phyloP scores from a whole-genome alignment of 1,284 basidiomycete species.

The Irpex sp. region DNA sequence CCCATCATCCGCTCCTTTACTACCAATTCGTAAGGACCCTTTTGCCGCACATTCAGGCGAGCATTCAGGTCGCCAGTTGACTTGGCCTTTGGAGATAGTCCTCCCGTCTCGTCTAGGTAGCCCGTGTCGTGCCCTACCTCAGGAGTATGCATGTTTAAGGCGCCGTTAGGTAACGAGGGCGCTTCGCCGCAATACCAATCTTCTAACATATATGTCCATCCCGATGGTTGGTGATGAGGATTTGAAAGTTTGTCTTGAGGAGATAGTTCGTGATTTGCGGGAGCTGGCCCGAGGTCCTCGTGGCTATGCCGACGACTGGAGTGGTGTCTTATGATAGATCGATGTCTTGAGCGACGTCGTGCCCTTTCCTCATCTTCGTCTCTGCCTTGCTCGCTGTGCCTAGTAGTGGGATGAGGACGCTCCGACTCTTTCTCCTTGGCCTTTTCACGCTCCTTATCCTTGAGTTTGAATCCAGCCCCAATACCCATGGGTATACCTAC shows the following conservation, averaged over 20 bases:
- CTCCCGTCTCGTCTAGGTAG: slow-evolving; percentile 6
- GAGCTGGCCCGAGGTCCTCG: slow-evolving; percentile 5
- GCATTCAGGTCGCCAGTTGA: slow-evolving; percentile 17
- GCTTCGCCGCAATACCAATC: slow-evolving; percentile 63
- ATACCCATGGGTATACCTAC: slow-evolving; percentile 72
- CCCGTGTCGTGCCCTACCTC: neutral
- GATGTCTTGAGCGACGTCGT: slow-evolving; percentile 7
- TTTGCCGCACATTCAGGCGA: slow-evolving; percentile 33
- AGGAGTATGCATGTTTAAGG: neutral
- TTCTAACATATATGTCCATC: slow-evolving; percentile 74
- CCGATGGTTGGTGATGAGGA: slow-evolving; percentile 30
- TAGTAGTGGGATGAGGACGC: neutral
- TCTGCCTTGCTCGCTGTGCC: slow-evolving; percentile 9
- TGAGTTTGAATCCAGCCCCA: slow-evolving; percentile 70
- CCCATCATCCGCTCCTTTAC: slow-evolving; percentile 89
- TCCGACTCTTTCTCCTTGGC: slow-evolving; percentile 11
- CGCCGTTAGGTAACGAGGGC: slow-evolving; percentile 20
- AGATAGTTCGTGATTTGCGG: neutral
- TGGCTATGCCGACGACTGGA: slow-evolving; percentile 8
- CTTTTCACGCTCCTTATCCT: slow-evolving; percentile 43
- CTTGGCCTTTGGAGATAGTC: slow-evolving; percentile 16
- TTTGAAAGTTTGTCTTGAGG: slow-evolving; percentile 5
- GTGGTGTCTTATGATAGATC: slow-evolving; percentile 6
- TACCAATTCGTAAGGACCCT: slow-evolving; percentile 76
- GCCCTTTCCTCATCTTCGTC: slow-evolving; percentile 24